Percentiles rank a stretch among this genome's conserved stretches.
Conservation (phyloP, 345 rosid species). For the Euclidium syriacum region DNA sequence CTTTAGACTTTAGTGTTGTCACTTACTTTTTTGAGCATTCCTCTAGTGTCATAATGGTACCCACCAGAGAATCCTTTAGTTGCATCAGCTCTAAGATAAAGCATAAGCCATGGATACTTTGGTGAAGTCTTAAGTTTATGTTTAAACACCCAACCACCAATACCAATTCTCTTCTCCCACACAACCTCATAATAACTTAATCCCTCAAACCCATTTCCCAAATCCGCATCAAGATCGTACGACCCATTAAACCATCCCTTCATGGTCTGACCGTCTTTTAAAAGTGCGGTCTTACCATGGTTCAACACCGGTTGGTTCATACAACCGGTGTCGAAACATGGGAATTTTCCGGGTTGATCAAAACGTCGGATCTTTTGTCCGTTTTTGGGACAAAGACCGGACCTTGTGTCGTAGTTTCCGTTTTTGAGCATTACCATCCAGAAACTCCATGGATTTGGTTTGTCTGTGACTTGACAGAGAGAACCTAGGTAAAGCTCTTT, state of each 20-base stretch:
- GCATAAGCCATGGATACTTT: conserved; percentile 89
- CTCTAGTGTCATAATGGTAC: conserved; percentile 70
- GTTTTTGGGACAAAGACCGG: conserved; percentile 61
- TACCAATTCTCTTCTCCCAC: conserved; percentile 71
- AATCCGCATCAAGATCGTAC: conserved; percentile 49
- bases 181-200: conserved; percentile 54
- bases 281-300: conserved; percentile 49
- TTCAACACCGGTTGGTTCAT: conserved; percentile 74
- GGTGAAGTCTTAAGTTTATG: conserved; percentile 62
- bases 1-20: too few species aligned
- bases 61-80: conserved; percentile 71
- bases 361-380: conserved; percentile 52
- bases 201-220: conserved; percentile 15
- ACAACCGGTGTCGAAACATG: conserved; percentile 72
- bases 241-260: conserved; percentile 75
- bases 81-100: conserved; percentile 88
- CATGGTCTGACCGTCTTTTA: conserved; percentile 43
- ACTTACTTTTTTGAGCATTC: conserved; percentile 70
- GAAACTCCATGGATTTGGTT: conserved; percentile 71
- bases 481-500: conserved; percentile 73
- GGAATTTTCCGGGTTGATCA: conserved; percentile 41
- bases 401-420: conserved; percentile 69
- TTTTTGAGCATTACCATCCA: conserved; percentile 94
- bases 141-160: conserved; percentile 67
- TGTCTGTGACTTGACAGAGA: conserved; percentile 54